Percentiles rank a stretch among this genome's conserved stretches.
Conservation (phyloP, 441 rosid species). For the Gossypium gossypioides region DNA sequence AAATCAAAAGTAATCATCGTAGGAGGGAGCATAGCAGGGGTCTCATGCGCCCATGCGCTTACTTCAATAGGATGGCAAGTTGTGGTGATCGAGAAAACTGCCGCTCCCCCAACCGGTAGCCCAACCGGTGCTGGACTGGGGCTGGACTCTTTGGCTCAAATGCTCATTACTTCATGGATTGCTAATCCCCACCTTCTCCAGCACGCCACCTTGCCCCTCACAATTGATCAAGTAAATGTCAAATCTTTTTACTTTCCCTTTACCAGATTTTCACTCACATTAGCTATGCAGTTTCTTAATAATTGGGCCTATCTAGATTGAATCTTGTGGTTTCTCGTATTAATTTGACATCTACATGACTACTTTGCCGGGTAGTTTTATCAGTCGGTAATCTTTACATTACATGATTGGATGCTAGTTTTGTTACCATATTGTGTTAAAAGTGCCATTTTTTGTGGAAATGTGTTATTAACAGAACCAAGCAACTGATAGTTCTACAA, state of each 20-base stretch:
- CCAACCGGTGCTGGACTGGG: slow-evolving; percentile 67
- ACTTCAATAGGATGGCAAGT: slow-evolving; percentile 56
- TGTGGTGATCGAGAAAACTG: slow-evolving; percentile 43
- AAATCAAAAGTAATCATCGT: slow-evolving; percentile 39
- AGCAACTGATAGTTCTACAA: slow-evolving; percentile 30
- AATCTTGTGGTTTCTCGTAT: not conserved
- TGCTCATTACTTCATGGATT: slow-evolving; percentile 46
- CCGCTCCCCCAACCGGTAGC: slow-evolving; percentile 48
- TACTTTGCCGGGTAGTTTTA: not conserved
- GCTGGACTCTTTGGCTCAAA: slow-evolving; percentile 38
- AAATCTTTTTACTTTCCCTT: not conserved
- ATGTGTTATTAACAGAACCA: slow-evolving; percentile 36
- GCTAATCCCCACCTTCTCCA: slow-evolving; percentile 32
- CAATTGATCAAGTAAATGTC: slow-evolving; percentile 33
- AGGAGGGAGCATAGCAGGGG: slow-evolving; percentile 76
- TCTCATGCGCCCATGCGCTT: slow-evolving; percentile 55
- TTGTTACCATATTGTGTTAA: not conserved
- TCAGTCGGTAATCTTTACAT: no score
- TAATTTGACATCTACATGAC: not conserved
- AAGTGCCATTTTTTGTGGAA: not conserved
- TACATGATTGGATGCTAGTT: not conserved
- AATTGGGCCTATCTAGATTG: not conserved
- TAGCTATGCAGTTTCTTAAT: not conserved
- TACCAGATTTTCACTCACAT: not conserved
- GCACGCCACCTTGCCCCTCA: slow-evolving; percentile 36